Conservation (phyloP, 441 rosid species). For the Pelargonium citronellum region DNA sequence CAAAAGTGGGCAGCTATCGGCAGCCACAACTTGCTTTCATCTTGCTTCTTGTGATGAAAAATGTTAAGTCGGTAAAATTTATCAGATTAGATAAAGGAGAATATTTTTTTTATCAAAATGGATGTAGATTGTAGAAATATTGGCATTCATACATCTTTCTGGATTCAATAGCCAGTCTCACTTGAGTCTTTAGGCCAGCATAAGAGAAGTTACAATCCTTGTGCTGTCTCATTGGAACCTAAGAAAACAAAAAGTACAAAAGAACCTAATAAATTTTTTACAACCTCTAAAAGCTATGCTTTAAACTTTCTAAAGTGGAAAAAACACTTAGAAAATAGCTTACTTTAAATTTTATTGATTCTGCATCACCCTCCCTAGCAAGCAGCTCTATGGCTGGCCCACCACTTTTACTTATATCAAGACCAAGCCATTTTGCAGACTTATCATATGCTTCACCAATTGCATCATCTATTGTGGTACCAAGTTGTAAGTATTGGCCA, state of each 20-base stretch:
- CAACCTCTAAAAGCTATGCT: not conserved
- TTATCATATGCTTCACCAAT: constrained; percentile 91
- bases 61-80: not conserved
- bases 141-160: constrained; percentile 52
- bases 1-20: not conserved
- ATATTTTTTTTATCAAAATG: constrained; percentile 1
- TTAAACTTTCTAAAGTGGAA: constrained; percentile 5
- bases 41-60: not conserved
- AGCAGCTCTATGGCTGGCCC: constrained; percentile 95
- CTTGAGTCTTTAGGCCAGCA: constrained; percentile 97
- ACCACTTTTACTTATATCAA: constrained; percentile 85
- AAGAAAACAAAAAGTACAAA: constrained; percentile 19
- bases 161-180: constrained; percentile 78
- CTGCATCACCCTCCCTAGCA: constrained; percentile 78
- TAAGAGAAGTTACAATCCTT: constrained; percentile 91
- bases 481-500: constrained; percentile 85
- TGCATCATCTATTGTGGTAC: constrained; percentile 93
- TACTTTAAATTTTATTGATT: constrained; percentile 67
- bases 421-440: constrained; percentile 95
- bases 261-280: constrained; percentile 1
- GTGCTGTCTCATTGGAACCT: constrained; percentile 89
- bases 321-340: constrained; percentile 22
- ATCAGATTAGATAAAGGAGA: not conserved
- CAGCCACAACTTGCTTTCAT: too few species aligned
- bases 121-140: not conserved